A percentile compares a stretch with the other conserved stretches of the same genome.
Conservation (phyloP, 1,284 basidiomycete genomes). For the Puccinia coronata region DNA sequence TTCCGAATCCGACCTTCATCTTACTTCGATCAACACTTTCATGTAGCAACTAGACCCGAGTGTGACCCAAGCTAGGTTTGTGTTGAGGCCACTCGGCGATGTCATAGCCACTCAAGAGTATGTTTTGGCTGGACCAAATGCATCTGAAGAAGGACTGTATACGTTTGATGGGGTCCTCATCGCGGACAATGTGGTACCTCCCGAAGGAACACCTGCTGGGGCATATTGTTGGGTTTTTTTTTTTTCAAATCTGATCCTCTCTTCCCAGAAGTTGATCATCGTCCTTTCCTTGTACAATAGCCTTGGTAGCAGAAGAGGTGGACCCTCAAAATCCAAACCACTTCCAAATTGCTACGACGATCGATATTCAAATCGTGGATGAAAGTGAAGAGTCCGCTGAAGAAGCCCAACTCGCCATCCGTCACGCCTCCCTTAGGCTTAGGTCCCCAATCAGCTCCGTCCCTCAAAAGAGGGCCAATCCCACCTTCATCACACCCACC, state of each 20-base stretch:
- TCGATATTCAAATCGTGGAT: not conserved
- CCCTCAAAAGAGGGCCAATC: not conserved
- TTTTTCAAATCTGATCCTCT: not conserved
- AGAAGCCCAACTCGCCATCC: not conserved
- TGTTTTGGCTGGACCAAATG: not conserved
- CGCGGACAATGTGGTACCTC: not conserved
- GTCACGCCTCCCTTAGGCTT: not conserved
- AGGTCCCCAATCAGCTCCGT: not conserved
- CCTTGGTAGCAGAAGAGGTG: constrained; percentile 17
- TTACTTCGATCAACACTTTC: no score
- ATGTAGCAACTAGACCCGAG: constrained; percentile 16
- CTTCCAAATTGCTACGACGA: constrained; percentile 11
- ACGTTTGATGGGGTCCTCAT: constrained; percentile 27
- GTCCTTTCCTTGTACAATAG: not conserved
- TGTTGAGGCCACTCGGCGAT: not conserved
- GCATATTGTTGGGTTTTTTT: constrained; percentile 23
- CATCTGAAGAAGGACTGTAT: constrained; percentile 20
- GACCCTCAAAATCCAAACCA: constrained; percentile 8
- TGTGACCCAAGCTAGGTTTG: constrained; percentile 14
- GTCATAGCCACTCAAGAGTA: not conserved
- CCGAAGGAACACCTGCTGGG: not conserved
- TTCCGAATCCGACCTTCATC: no score
- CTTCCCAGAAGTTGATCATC: not conserved
- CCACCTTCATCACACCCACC: constrained; percentile 9
- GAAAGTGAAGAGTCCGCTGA: not conserved